Conservation (phyloP, 805 yeast genomes). For the Myxozyma vanderwaltii region DNA sequence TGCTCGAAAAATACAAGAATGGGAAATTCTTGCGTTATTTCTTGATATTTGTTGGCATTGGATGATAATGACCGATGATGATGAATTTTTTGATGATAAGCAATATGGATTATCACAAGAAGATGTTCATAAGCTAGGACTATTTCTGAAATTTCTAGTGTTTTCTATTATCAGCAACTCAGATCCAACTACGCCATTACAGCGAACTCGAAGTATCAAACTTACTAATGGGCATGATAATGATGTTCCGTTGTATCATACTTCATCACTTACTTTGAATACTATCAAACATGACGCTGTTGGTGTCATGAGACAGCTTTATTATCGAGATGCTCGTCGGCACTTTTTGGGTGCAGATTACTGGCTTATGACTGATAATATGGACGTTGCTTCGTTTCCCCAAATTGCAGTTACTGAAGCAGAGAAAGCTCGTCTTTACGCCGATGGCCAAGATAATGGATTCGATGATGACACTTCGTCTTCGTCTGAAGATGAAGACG, state of each 20-base stretch:
- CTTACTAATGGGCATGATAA: constrained; percentile 15
- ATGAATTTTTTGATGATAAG: constrained; percentile 53
- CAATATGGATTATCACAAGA: constrained; percentile 46
- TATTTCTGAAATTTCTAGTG: constrained; percentile 54
- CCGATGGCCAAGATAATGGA: constrained; percentile 34
- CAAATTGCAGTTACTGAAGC: constrained; percentile 50
- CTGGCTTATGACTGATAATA: constrained; percentile 53
- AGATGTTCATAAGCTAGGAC: constrained; percentile 48
- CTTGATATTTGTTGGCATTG: constrained; percentile 68
- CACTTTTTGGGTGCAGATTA: constrained; percentile 52
- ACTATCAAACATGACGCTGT: constrained; percentile 47
- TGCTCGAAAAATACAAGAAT: constrained; percentile 17
- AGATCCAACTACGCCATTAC: constrained; percentile 14
- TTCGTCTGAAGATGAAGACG: constrained; percentile 20
- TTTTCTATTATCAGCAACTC: constrained; percentile 52
- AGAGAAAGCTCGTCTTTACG: constrained; percentile 35
- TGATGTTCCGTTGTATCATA: constrained; percentile 9
- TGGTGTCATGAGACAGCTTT: constrained; percentile 63
- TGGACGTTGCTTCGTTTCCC: constrained; percentile 46
- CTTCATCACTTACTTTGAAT: constrained; percentile 23
- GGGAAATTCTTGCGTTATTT: constrained; percentile 50
- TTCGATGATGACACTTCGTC: constrained; percentile 19
- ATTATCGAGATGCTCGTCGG: constrained; percentile 65
- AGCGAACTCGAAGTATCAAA: constrained; percentile 13
- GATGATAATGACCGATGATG: constrained; percentile 66